phyloP scores from a whole-genome alignment of 768 basidiomycete species.

The Tephrocybe sp. region DNA sequence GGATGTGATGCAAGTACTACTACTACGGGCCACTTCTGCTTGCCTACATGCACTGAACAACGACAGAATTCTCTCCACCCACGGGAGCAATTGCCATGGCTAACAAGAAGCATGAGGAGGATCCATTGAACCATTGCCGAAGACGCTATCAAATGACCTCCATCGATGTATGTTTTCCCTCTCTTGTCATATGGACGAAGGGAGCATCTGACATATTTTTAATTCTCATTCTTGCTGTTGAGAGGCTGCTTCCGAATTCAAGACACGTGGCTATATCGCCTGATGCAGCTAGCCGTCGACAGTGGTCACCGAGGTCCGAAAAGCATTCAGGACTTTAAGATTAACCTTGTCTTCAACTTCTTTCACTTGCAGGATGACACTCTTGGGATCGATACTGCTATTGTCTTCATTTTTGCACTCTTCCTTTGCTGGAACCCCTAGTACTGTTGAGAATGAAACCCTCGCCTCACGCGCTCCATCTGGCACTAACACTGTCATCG shows the following conservation, averaged over 20 bases:
- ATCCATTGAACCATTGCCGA: background rate
- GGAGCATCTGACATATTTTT: slow-evolving; percentile 6
- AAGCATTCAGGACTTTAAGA: too few relatives aligned
- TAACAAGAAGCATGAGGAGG: too few relatives aligned
- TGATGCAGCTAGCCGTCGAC: too few relatives aligned
- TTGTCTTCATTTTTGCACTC: slow-evolving; percentile 5
- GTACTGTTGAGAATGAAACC: slow-evolving; percentile 2
- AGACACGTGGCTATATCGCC: background rate
- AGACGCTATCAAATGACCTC: slow-evolving; percentile 10
- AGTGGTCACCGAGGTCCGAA: too few relatives aligned
- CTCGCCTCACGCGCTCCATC: slow-evolving; percentile 20
- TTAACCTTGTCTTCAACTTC: background rate
- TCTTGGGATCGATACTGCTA: background rate
- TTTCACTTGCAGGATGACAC: slow-evolving; percentile 8
- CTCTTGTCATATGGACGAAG: slow-evolving; percentile 4
- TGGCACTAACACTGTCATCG: slow-evolving; percentile 48
- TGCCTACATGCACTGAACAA: too few relatives aligned
- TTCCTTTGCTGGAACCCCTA: slow-evolving; percentile 6
- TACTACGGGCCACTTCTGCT: too few relatives aligned
- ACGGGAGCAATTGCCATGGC: background rate
- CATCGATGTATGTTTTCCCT: background rate
- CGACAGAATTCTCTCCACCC: background rate
- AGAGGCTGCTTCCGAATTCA: background rate
- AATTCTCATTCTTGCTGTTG: background rate
- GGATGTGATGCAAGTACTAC: too few relatives aligned